phyloP scores from a whole-genome alignment of 1,284 basidiomycete species.

The Ceratobasidium theobromae region DNA sequence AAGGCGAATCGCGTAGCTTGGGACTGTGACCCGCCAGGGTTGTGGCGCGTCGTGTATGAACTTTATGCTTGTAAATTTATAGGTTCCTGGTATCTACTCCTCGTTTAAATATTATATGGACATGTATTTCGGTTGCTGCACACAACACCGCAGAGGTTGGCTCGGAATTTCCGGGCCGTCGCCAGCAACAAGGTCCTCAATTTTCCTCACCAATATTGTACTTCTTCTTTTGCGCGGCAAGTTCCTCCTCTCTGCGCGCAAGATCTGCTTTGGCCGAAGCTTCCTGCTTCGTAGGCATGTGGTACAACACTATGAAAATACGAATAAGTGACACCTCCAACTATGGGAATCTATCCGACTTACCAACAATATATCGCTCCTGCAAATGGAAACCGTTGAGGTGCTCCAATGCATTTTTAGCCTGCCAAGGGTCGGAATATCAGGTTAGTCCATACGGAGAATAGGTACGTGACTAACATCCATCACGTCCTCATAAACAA shows the following conservation, averaged over 20 bases:
- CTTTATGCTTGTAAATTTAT: not conserved
- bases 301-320: conserved; percentile 74
- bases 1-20: conserved; percentile 3
- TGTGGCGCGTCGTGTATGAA: not conserved
- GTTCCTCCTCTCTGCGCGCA: conserved; percentile 87
- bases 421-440: conserved; percentile 51
- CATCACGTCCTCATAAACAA: conserved; percentile 89
- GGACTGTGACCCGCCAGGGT: not conserved
- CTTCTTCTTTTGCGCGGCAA: conserved; percentile 83
- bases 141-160: not conserved
- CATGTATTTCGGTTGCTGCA: not conserved
- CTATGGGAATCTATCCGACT: conserved; percentile 38
- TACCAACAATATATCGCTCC: conserved; percentile 90
- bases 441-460: not conserved
- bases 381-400: conserved; percentile 98
- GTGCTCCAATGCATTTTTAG: conserved; percentile 94
- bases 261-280: conserved; percentile 92
- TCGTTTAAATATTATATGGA: not conserved
- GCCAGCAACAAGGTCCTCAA: not conserved
- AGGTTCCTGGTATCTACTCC: not conserved
- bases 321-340: not conserved
- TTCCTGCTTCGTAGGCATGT: conserved; percentile 95
- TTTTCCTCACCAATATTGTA: conserved; percentile 71
- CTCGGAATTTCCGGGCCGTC: not conserved
- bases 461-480: conserved; percentile 57